phyloP scores from a whole-genome alignment of 2,329 filamentous ascomycete genomes.

The Ramularia endophylla region DNA sequence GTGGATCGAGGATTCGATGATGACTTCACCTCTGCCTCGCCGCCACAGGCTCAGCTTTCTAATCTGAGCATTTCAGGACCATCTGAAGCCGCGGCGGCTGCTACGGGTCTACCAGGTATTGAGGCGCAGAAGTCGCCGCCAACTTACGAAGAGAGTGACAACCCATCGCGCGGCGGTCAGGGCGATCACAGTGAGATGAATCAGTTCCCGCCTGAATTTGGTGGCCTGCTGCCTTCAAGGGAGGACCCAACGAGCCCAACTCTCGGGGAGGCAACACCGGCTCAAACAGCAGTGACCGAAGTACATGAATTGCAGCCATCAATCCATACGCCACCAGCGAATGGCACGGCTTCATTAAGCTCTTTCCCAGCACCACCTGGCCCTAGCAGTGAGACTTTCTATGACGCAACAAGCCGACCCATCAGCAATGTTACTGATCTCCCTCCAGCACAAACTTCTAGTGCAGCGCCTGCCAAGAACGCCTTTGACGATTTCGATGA shows the following conservation, averaged over 20 bases:
- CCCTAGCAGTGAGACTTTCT: neutral
- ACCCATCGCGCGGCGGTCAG: conserved; percentile 30
- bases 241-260: conserved; percentile 42
- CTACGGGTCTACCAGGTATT: conserved; percentile 41
- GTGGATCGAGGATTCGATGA: conserved; percentile 70
- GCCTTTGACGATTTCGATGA: conserved; percentile 71
- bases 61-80: conserved; percentile 2
- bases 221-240: conserved; percentile 50
- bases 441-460: neutral
- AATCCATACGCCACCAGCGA: conserved; percentile 11
- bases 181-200: conserved; percentile 24
- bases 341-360: conserved; percentile 2
- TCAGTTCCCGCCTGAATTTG: conserved; percentile 49
- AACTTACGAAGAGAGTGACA: conserved; percentile 44
- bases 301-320: conserved; percentile 7
- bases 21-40: conserved; percentile 63
- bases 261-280: conserved; percentile 6
- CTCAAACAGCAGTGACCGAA: conserved; percentile 9
- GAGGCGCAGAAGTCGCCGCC: conserved; percentile 55
- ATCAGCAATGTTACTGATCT: neutral
- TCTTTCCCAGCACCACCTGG: conserved; percentile 3
- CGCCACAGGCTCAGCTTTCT: conserved; percentile 18
- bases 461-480: conserved; percentile 35
- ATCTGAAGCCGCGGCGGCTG: conserved; percentile 1
- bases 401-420: too few relatives aligned